A percentile compares a stretch with the other conserved stretches of the same genome.
phyloP scores from a whole-genome alignment of 306 rosid species.

The Geum urbanum region DNA sequence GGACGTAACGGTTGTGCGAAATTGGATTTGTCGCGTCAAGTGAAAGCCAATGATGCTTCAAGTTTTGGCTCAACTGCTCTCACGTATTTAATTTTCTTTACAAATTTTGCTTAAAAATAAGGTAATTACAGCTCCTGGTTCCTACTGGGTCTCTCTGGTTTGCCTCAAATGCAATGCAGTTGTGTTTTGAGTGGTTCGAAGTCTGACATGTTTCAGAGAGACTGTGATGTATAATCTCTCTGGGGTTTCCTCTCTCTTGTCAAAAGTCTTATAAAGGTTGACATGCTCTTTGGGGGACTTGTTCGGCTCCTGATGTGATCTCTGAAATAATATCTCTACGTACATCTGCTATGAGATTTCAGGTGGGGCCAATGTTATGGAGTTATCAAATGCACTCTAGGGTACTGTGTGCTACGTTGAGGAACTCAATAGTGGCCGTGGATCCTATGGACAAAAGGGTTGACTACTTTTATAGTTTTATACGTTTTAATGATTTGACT shows the following conservation, averaged over 20 bases:
- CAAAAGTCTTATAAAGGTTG: slow-evolving; percentile 44
- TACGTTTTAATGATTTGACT: no score
- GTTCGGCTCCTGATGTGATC: slow-evolving; percentile 7
- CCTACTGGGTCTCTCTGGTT: background rate
- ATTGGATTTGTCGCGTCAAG: slow-evolving; percentile 45
- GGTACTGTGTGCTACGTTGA: background rate
- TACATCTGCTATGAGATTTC: slow-evolving; percentile 39
- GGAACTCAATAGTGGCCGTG: background rate
- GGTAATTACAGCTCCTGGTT: background rate
- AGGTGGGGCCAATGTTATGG: background rate
- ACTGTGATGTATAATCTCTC: slow-evolving; percentile 7
- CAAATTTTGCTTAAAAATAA: background rate
- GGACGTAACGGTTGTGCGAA: slow-evolving; percentile 59
- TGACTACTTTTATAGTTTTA: no score
- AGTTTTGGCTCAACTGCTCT: background rate
- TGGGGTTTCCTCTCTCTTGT: slow-evolving; percentile 5
- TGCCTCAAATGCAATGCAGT: background rate
- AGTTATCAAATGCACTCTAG: slow-evolving; percentile 7
- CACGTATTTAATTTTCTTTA: slow-evolving; percentile 6
- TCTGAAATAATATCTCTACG: slow-evolving; percentile 49
- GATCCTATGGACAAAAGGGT: background rate
- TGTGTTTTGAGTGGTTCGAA: slow-evolving; percentile 20
- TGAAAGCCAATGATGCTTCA: slow-evolving; percentile 18
- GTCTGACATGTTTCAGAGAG: slow-evolving; percentile 28
- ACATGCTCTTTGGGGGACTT: slow-evolving; percentile 49